Percentiles rank a stretch among this genome's conserved stretches.
phyloP scores from a whole-genome alignment of 148 eudicot genomes.

The Bassia scoparia region DNA sequence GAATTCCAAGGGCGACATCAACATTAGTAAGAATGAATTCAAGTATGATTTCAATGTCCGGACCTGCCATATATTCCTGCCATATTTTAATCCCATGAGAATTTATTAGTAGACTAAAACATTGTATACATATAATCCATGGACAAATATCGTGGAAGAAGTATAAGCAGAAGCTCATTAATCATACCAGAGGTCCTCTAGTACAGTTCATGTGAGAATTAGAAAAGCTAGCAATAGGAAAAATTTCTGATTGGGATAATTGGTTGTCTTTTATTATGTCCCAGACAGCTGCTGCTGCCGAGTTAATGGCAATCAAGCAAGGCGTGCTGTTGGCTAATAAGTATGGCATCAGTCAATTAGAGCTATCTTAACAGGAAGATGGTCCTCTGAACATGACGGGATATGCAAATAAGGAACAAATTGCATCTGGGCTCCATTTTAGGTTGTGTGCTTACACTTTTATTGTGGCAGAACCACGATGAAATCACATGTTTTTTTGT shows the following conservation, averaged over 20 bases:
- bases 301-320: no score
- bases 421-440: slow-evolving; percentile 80
- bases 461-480: slow-evolving; percentile 77
- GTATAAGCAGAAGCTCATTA: slow-evolving; percentile 65
- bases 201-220: slow-evolving; percentile 97
- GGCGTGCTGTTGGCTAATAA: no score
- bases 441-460: slow-evolving; percentile 87
- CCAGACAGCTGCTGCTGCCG: no score
- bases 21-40: no score
- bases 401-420: slow-evolving; percentile 74
- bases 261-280: no score
- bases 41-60: no score
- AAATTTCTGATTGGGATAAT: no score
- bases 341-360: no score
- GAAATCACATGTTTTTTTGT: slow-evolving; percentile 70
- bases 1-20: no score
- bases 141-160: slow-evolving; percentile 94
- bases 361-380: slow-evolving; percentile 96
- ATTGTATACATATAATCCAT: slow-evolving; percentile 91
- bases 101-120: no score
- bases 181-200: slow-evolving; percentile 94
- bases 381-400: slow-evolving; percentile 99
- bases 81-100: no score
- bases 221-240: no score
- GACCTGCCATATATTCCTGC: slow-evolving; percentile 10